Evolutionary conservation across 2,329 filamentous ascomycete species (phyloP).

Genomic region (Gremmenia infestans): DNA sequence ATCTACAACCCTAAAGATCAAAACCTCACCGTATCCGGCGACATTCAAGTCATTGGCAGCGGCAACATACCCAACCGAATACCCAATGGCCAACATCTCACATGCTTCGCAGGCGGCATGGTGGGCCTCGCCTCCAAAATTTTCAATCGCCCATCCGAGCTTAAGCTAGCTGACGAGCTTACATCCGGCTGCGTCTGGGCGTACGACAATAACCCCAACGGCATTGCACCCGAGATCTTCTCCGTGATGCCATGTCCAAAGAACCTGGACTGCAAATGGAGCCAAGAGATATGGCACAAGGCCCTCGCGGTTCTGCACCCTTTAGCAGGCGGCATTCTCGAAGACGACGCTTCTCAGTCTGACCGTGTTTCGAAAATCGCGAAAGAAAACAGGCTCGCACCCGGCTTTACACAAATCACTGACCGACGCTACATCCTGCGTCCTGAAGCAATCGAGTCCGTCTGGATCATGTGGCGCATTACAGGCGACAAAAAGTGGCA

Average conservation of each 20-base stretch:
- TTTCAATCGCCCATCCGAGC: slow-evolving; percentile 48
- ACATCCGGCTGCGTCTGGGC: slow-evolving; percentile 60
- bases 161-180: slow-evolving; percentile 52
- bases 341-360: background rate
- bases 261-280: slow-evolving; percentile 23
- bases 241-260: slow-evolving; percentile 34
- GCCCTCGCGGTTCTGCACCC: slow-evolving; percentile 8
- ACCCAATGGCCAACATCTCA: slow-evolving; percentile 55
- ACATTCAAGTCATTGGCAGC: slow-evolving; percentile 30
- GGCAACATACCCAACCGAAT: slow-evolving; percentile 33
- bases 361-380: slow-evolving; percentile 12
- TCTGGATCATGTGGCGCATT: slow-evolving; percentile 52
- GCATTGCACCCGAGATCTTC: slow-evolving; percentile 55
- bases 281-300: slow-evolving; percentile 47
- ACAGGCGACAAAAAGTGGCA: slow-evolving; percentile 32
- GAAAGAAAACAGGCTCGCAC: slow-evolving; percentile 12
- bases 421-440: slow-evolving; percentile 46
- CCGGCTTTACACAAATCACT: slow-evolving; percentile 20
- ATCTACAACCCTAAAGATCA: slow-evolving; percentile 36
- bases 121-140: slow-evolving; percentile 63
- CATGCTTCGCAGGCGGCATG: slow-evolving; percentile 68
- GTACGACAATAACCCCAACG: slow-evolving; percentile 51
- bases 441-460: slow-evolving; percentile 63
- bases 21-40: slow-evolving; percentile 44
- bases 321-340: slow-evolving; percentile 60